A percentile compares a stretch with the other conserved stretches of the same genome.
These are phyloP conservation scores for Metarhizium brunneum DNA, from an alignment of 2,329 filamentous ascomycete species.

Conservation along the genomic window DNA sequence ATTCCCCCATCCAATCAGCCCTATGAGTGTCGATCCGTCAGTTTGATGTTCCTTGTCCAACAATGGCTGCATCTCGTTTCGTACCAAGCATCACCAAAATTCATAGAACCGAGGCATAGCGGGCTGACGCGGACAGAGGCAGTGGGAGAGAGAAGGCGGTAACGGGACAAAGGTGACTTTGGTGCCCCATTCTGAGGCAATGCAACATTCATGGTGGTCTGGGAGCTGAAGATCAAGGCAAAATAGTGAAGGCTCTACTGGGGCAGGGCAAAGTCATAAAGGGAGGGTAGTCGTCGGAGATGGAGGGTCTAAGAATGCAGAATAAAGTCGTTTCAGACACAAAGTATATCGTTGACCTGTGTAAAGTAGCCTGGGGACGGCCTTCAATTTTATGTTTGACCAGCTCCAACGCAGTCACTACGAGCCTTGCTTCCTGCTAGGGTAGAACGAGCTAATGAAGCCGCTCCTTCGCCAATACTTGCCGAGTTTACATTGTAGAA, in stretches of 20 bases:
- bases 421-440: neutral
- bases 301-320: neutral
- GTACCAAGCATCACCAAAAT: conserved; percentile 48
- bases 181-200: conserved; percentile 36
- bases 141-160: conserved; percentile 56
- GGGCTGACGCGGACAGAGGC: conserved; percentile 60
- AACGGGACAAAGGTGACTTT: conserved; percentile 52
- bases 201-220: conserved; percentile 9
- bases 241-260: neutral
- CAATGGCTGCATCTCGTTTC: neutral
- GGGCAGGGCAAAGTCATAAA: neutral
- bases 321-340: neutral
- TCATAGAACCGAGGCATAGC: conserved; percentile 56
- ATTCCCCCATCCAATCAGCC: conserved; percentile 51
- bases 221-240: neutral
- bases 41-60: neutral
- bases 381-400: neutral
- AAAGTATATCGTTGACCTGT: neutral
- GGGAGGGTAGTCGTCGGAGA: neutral
- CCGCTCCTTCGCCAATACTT: neutral
- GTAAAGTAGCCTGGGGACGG: neutral
- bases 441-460: neutral
- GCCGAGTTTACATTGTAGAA: neutral
- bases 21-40: conserved; percentile 18
- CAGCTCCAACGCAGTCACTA: neutral